A percentile compares a stretch with the other conserved stretches of the same genome.
Conservation (phyloP, 2,329 filamentous ascomycete species). For the Trichophyton mentagrophytes region DNA sequence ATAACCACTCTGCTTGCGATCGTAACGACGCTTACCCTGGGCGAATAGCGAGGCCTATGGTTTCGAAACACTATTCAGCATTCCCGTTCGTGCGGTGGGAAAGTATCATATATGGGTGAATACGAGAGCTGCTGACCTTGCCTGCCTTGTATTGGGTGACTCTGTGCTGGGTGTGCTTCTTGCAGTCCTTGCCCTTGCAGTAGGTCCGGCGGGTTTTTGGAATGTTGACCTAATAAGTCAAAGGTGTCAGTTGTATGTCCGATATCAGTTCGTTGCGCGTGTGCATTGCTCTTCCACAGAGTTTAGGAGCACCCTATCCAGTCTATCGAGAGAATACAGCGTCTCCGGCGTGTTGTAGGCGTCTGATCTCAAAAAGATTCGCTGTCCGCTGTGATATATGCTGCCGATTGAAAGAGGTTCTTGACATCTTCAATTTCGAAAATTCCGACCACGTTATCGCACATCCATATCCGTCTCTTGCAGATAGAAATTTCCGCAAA, state of each 20-base stretch:
- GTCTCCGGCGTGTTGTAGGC: too few relatives aligned
- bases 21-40: conserved; percentile 99
- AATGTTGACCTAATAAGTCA: conserved; percentile 73
- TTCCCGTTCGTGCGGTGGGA: not conserved
- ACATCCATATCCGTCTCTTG: not conserved
- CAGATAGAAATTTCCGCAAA: not conserved
- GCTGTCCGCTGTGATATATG: not conserved
- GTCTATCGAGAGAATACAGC: not conserved
- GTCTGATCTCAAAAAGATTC: not conserved
- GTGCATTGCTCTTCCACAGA: not conserved
- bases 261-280: conserved; percentile 5
- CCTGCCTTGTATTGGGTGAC: conserved; percentile 95
- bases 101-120: conserved; percentile 5
- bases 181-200: conserved; percentile 93
- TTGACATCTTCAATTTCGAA: not conserved
- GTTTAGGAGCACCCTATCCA: not conserved
- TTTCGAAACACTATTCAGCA: conserved; percentile 5
- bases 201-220: conserved; percentile 95
- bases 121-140: conserved; percentile 48
- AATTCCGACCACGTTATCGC: not conserved
- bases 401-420: too few relatives aligned
- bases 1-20: conserved; percentile 98
- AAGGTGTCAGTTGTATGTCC: conserved; percentile 1
- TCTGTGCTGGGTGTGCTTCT: conserved; percentile 85
- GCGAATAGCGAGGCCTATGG: conserved; percentile 74